Conservation (phyloP, 345 rosid species). For the Melastoma malabathricum region DNA sequence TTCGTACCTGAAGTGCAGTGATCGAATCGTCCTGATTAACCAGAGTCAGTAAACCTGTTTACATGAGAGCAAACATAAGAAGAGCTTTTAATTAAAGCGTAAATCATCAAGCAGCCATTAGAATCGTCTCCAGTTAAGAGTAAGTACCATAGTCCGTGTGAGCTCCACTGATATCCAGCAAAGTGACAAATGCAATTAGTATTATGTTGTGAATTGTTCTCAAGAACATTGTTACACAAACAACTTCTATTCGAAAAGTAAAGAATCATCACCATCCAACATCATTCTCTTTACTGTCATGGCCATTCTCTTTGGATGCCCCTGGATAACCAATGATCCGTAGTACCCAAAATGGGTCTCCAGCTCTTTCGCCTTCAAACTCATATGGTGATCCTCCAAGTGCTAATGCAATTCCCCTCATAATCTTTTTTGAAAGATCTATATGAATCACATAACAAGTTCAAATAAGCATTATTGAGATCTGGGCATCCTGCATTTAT, state of each 20-base stretch:
- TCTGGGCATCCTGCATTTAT: background rate
- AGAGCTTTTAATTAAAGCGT: too few species aligned
- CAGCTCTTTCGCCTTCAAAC: conserved; percentile 61
- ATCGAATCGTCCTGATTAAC: conserved; percentile 79
- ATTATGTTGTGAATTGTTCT: background rate
- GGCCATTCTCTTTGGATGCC: conserved; percentile 18
- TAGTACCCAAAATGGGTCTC: conserved; percentile 81
- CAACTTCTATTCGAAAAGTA: background rate
- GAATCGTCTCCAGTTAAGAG: conserved; percentile 2
- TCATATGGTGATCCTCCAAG: conserved; percentile 50
- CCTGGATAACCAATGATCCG: conserved; percentile 80
- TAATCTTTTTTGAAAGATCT: conserved; percentile 72
- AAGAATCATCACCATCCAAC: conserved; percentile 58
- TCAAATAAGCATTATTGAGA: background rate
- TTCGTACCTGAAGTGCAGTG: conserved; percentile 65
- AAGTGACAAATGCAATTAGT: conserved; percentile 3
- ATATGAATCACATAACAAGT: conserved; percentile 1
- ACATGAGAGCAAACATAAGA: too few species aligned
- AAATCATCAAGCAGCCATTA: too few species aligned
- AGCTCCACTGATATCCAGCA: conserved; percentile 44
- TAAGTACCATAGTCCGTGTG: conserved; percentile 78
- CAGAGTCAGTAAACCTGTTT: conserved; percentile 51
- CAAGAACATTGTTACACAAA: too few species aligned
- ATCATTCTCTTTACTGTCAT: conserved; percentile 28
- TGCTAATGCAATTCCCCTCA: conserved; percentile 67